Evolutionary conservation across 352 stramenopile species (phyloP).

Genomic region (Phytophthora boehmeriae): DNA sequence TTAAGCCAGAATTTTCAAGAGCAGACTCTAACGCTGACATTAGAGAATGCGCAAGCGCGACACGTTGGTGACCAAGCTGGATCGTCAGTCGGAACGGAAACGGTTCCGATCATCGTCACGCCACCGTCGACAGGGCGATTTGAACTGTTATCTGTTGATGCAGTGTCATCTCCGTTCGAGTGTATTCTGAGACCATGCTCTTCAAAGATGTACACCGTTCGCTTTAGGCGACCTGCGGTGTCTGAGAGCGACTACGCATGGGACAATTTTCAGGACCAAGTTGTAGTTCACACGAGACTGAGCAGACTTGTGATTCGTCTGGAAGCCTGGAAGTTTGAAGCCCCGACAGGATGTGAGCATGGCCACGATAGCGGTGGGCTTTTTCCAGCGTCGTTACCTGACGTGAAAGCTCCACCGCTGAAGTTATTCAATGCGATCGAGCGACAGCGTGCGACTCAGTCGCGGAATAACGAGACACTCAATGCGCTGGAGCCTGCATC

Average conservation of each 20-base stretch:
- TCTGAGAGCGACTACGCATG: conserved; percentile 55
- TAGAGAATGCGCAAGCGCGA: conserved; percentile 9
- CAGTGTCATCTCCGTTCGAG: conserved; percentile 7
- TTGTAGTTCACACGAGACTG: conserved; percentile 65
- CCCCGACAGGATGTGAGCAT: not conserved
- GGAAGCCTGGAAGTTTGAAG: conserved; percentile 31
- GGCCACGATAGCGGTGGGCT: conserved; percentile 12
- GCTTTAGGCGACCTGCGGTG: conserved; percentile 43
- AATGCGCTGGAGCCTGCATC: not conserved
- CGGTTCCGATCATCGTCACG: conserved; percentile 56
- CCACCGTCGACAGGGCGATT: conserved; percentile 57
- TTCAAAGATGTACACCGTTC: conserved; percentile 32
- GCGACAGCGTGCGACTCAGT: conserved; percentile 4
- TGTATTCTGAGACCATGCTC: conserved; percentile 26
- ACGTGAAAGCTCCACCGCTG: conserved; percentile 52
- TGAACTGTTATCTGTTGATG: conserved; percentile 19
- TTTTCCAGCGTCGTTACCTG: conserved; percentile 34
- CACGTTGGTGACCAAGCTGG: not conserved
- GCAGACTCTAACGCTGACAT: conserved; percentile 19
- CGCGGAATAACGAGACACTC: conserved; percentile 4
- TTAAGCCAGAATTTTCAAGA: conserved; percentile 9
- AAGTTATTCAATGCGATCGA: conserved; percentile 68
- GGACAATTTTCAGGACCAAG: conserved; percentile 74
- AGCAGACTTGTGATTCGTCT: conserved; percentile 51
- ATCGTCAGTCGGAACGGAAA: not conserved